Conservation (phyloP, 2,329 filamentous ascomycete species). For the Falciphora oryzae region DNA sequence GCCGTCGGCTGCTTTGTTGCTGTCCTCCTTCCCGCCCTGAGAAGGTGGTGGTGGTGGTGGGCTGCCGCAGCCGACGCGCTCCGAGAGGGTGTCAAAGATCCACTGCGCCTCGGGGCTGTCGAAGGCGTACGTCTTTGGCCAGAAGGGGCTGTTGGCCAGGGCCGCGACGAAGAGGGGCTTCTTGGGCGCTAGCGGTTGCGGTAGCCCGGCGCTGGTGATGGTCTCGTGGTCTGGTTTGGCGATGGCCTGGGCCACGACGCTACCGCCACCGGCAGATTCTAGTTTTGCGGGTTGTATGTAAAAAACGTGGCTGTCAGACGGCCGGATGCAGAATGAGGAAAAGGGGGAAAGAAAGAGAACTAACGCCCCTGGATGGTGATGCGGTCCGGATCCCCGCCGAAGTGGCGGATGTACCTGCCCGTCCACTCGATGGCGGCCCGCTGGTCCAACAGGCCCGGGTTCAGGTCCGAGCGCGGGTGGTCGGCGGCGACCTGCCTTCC, state of each 20-base stretch:
- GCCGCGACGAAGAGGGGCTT: constrained; percentile 20
- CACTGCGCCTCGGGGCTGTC: constrained; percentile 44
- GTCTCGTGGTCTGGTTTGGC: constrained; percentile 22
- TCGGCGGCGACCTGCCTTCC: constrained; percentile 40
- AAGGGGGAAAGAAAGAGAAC: not conserved
- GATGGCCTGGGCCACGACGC: constrained; percentile 46
- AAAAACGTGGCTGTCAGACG: too few species aligned
- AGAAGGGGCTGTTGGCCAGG: constrained; percentile 45
- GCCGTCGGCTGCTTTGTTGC: constrained; percentile 26
- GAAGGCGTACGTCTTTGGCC: constrained; percentile 52
- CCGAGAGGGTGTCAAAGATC: constrained; percentile 41
- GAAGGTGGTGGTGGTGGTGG: constrained; percentile 8
- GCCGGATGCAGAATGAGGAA: not conserved
- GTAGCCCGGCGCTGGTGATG: not conserved
- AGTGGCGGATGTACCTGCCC: constrained; percentile 36
- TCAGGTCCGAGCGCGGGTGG: constrained; percentile 36
- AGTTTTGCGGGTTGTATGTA: not conserved
- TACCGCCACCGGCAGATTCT: constrained; percentile 47
- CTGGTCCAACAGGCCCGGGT: constrained; percentile 46
- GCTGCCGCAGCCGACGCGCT: constrained; percentile 40
- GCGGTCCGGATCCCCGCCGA: constrained; percentile 40
- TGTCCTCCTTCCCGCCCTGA: not conserved
- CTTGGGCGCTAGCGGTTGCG: not conserved
- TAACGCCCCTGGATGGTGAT: constrained; percentile 44
- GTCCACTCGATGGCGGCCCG: constrained; percentile 44